Percentiles rank a stretch among this genome's conserved stretches.
Evolutionary conservation across 331 rosid species (phyloP).

Genomic region (Saraca asoca): DNA sequence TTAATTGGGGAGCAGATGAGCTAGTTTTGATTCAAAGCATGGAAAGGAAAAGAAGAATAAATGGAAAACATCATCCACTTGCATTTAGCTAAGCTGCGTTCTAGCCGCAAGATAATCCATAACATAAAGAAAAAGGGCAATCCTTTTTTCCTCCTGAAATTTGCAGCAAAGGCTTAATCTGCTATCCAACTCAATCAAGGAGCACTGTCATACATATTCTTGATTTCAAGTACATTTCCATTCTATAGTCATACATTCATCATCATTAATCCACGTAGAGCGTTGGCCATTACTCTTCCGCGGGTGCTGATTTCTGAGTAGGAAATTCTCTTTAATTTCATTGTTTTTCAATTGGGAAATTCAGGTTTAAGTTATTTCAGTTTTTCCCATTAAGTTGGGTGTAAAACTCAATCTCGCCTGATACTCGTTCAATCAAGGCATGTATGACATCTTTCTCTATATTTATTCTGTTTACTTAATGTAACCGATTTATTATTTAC

Average conservation of each 20-base stretch:
- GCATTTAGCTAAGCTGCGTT: background rate
- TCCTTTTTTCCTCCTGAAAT: background rate
- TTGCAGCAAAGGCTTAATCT: constrained; percentile 16
- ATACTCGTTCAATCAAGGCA: constrained; percentile 15
- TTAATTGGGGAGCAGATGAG: constrained; percentile 69
- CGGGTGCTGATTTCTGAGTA: constrained; percentile 22
- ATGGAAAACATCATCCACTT: constrained; percentile 13
- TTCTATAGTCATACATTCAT: constrained; percentile 5
- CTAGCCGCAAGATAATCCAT: constrained; percentile 21
- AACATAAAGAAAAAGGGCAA: background rate
- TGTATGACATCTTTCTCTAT: constrained; percentile 25
- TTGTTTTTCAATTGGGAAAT: constrained; percentile 11
- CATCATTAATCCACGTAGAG: constrained; percentile 14
- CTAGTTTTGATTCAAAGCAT: constrained; percentile 24
- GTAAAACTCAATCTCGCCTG: constrained; percentile 8
- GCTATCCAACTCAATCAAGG: constrained; percentile 18
- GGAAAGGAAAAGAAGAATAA: constrained; percentile 5
- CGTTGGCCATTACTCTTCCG: constrained; percentile 38
- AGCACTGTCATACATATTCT: background rate
- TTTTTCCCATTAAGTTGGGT: constrained; percentile 19
- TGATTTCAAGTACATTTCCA: constrained; percentile 20
- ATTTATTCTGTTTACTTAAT: constrained; percentile 13
- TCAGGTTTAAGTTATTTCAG: constrained; percentile 21
- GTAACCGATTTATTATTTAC: background rate
- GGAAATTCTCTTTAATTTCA: constrained; percentile 15